A percentile compares a stretch with the other conserved stretches of the same genome.
phyloP scores from a whole-genome alignment of 768 basidiomycete species.

The Tricholoma hemisulphureum region DNA sequence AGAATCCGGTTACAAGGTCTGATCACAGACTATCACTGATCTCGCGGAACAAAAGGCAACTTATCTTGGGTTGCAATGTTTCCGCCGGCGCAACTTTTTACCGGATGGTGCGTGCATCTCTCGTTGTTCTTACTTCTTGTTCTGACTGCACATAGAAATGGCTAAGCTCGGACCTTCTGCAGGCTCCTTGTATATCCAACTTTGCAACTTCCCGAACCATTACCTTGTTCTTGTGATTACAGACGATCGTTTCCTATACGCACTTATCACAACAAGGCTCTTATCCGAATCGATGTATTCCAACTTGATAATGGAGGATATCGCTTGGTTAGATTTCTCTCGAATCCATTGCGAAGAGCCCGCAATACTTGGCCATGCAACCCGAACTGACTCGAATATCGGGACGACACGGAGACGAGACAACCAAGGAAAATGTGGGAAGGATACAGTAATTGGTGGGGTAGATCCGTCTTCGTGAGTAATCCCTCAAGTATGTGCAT shows the following conservation, averaged over 20 bases:
- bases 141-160: conserved; percentile 46
- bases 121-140: background rate
- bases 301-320: conserved; percentile 70
- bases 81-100: conserved; percentile 64
- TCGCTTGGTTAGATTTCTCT: conserved; percentile 73
- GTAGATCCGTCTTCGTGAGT: conserved; percentile 17
- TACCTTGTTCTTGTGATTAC: conserved; percentile 84
- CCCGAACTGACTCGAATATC: conserved; percentile 20
- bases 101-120: conserved; percentile 48
- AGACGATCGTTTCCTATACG: conserved; percentile 76
- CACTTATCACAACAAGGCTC: conserved; percentile 67
- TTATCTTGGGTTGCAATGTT: conserved; percentile 78
- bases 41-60: conserved; percentile 82
- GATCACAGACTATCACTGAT: conserved; percentile 74
- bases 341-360: conserved; percentile 56
- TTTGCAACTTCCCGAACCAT: conserved; percentile 73
- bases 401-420: conserved; percentile 26
- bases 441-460: conserved; percentile 2
- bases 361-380: conserved; percentile 14
- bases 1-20: background rate
- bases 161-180: conserved; percentile 65
- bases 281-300: conserved; percentile 54
- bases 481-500: conserved; percentile 1
- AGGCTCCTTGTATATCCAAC: conserved; percentile 70
- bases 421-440: conserved; percentile 7